Base-by-base conservation (phyloP, 2,329 filamentous ascomycete genomes). In the Helicocarpus griseus region DNA sequence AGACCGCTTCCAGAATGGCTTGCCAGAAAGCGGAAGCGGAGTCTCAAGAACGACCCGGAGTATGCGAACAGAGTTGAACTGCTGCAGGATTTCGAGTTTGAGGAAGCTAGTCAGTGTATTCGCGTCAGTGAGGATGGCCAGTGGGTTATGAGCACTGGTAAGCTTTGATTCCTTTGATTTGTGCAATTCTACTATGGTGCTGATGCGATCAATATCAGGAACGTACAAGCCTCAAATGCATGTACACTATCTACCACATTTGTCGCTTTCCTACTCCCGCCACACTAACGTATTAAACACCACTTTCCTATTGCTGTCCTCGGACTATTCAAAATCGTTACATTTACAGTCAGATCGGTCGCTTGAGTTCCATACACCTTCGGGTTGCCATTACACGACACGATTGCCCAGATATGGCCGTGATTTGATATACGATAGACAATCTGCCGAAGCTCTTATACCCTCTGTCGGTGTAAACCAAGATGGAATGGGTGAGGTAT, bases 21-120 rank as follows among this genome's bases (percentile, higher is more conserved):
- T 54, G 86, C 89, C 31, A 81, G 89, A 58, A 85, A 89, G 61
- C 79, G 91, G 66, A 97, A 96, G 76, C 80, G 87, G 66, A 94
- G 87, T 65, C 74, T 96, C 60, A 97, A 97, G 71, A 83, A 91
- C 59, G 91, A 97, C 65, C 78, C 86, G 54, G 91, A 96, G 65
- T 97, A 91, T 70, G 85, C 90, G 57, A 95, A 89, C 68, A 86
- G 93, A 58, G 85, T 98, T 60, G 93, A 98, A 69, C 77, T 98
- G 52, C 79, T 98, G 35, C 93, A 98, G 64, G 93, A 98, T 65
- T 98, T 98, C 68, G 90, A 94, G 65, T 97, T 98, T 63, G 90
- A 96, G 63, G 90, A 95, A 71, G 91, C 94, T 38, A 95, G 89
- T 65, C 82, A 85, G 59, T 96, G 91, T 65, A 82, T 98, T 56